A percentile compares a stretch with the other conserved stretches of the same genome.
These are phyloP conservation scores for Tilletia horrida DNA, from an alignment of 1,284 basidiomycete species.

Conservation along the genomic window DNA sequence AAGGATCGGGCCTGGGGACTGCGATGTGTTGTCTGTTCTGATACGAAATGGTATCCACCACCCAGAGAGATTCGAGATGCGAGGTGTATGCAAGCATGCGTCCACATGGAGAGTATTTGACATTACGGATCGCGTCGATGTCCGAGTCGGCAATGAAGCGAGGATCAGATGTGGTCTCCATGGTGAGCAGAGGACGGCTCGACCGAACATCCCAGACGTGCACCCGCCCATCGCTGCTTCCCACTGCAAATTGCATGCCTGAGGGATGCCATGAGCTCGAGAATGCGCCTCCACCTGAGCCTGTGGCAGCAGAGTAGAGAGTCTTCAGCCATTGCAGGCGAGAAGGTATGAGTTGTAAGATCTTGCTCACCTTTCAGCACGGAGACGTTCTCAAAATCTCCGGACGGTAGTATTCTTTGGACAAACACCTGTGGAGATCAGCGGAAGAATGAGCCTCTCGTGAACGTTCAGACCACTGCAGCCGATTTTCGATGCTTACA, in stretches of 20 bases:
- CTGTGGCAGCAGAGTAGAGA: constrained; percentile 23
- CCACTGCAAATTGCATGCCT: constrained; percentile 77
- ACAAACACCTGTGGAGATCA: constrained; percentile 13
- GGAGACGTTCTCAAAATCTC: constrained; percentile 34
- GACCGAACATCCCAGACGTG: constrained; percentile 59
- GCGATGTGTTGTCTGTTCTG: constrained; percentile 21
- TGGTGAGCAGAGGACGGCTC: constrained; percentile 30
- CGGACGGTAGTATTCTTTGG: constrained; percentile 28
- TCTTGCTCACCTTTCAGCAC: constrained; percentile 13
- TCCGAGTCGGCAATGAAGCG: constrained; percentile 18
- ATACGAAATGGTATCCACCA: constrained; percentile 39
- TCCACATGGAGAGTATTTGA: constrained; percentile 41
- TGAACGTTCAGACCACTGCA: too few relatives aligned
- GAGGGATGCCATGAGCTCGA: constrained; percentile 76
- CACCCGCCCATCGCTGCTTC: constrained; percentile 77
- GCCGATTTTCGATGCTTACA: constrained; percentile 68
- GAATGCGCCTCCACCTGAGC: constrained; percentile 64
- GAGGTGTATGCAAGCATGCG: constrained; percentile 42
- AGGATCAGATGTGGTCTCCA: too few relatives aligned
- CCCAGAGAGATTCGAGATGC: constrained; percentile 35
- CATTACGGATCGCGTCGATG: constrained; percentile 37
- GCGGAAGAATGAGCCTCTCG: too few relatives aligned
- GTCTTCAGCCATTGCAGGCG: background rate
- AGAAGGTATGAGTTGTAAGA: background rate
- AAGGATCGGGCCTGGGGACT: background rate